Evolutionary conservation across 1,139 yeast genomes (phyloP).

Genomic region (Candida pseudoviswanathii): DNA sequence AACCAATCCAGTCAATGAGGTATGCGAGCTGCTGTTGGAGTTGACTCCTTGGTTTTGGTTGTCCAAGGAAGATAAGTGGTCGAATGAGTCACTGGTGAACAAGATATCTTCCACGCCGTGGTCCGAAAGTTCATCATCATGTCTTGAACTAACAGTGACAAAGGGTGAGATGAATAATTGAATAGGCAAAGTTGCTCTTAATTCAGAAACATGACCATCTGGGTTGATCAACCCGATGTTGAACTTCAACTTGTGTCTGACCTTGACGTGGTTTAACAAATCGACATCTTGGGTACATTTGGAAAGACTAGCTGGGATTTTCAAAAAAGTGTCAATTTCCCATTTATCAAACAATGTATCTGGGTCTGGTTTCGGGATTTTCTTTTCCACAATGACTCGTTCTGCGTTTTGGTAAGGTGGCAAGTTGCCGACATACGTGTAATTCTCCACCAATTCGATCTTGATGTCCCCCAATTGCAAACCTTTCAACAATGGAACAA

Average conservation of each 20-base stretch:
- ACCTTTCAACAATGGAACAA: conserved; percentile 85
- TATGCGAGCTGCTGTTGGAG: conserved; percentile 31
- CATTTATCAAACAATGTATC: conserved; percentile 62
- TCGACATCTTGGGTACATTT: conserved; percentile 86
- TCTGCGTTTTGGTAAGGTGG: conserved; percentile 63
- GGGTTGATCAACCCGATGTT: conserved; percentile 67
- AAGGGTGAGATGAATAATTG: conserved; percentile 77
- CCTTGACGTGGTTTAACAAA: conserved; percentile 58
- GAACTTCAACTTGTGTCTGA: conserved; percentile 70
- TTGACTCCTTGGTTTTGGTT: conserved; percentile 10
- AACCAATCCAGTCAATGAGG: conserved; percentile 49
- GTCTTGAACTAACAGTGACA: conserved; percentile 64
- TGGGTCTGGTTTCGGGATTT: conserved; percentile 25
- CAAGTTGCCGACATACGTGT: conserved; percentile 59
- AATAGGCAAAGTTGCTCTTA: conserved; percentile 74
- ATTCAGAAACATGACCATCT: conserved; percentile 76
- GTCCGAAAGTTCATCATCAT: conserved; percentile 24
- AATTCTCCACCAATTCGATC: conserved; percentile 66
- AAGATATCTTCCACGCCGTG: conserved; percentile 34
- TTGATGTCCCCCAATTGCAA: conserved; percentile 71
- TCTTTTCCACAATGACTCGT: conserved; percentile 48
- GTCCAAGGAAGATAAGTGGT: conserved; percentile 18
- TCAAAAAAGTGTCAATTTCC: conserved; percentile 65
- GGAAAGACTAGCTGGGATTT: conserved; percentile 71
- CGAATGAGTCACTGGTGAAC: conserved; percentile 31